A percentile compares a stretch with the other conserved stretches of the same genome.
These are phyloP conservation scores for Paecilomyces fulvus DNA, from an alignment of 2,329 filamentous ascomycete genomes.

Conservation along the genomic window DNA sequence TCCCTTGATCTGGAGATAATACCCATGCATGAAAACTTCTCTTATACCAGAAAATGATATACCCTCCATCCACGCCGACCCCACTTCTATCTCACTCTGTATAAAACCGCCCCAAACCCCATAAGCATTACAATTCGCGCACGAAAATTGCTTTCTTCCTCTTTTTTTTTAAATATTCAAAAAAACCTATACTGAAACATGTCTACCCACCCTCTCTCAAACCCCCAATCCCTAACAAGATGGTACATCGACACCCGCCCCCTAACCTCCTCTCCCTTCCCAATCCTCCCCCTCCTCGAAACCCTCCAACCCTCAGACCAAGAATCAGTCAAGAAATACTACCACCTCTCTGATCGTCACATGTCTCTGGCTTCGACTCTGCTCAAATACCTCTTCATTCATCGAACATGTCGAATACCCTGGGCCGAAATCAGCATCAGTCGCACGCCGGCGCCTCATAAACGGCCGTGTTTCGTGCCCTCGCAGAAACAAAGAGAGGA, in stretches of 20 bases:
- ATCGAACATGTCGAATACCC: constrained; percentile 45
- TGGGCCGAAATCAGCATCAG: constrained; percentile 50
- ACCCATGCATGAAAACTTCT: too few relatives aligned
- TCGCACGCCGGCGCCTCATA: constrained; percentile 40
- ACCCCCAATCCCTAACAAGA: constrained; percentile 20
- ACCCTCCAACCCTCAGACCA: constrained; percentile 42
- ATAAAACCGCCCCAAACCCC: too few relatives aligned
- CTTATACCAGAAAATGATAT: too few relatives aligned
- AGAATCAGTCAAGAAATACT: constrained; percentile 40
- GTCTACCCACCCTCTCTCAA: constrained; percentile 1
- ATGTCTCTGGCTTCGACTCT: constrained; percentile 55
- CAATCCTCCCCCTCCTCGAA: constrained; percentile 30
- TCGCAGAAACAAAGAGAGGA: constrained; percentile 12
- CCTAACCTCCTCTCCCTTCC: constrained; percentile 18
- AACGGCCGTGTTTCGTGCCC: constrained; percentile 47
- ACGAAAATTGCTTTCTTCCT: too few relatives aligned
- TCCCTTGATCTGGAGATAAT: too few relatives aligned
- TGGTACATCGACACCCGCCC: constrained; percentile 38
- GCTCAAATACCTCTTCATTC: constrained; percentile 53
- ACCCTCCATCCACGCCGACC: too few relatives aligned
- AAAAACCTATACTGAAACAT: not conserved
- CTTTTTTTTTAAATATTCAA: too few relatives aligned
- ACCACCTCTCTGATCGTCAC: constrained; percentile 48
- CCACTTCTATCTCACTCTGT: too few relatives aligned
- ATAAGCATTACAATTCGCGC: too few relatives aligned